Conservation (phyloP, 2,329 filamentous ascomycete genomes). For the Ceratocystis colombiana region DNA sequence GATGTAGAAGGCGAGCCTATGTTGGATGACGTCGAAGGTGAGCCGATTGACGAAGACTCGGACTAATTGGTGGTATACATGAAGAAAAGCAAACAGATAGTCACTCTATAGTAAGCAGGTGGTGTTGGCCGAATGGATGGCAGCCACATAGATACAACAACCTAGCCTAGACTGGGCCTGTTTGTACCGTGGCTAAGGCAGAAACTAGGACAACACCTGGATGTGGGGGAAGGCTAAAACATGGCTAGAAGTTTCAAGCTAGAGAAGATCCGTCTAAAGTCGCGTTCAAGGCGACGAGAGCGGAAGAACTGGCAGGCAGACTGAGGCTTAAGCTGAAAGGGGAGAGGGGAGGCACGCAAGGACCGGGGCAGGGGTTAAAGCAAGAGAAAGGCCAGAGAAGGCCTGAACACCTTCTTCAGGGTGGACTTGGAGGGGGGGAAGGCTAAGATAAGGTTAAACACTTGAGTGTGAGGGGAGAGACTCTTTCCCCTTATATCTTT, state of each 20-base stretch:
- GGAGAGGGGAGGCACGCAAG: neutral
- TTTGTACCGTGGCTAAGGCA: neutral
- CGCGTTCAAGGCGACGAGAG: neutral
- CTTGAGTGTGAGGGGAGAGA: no score
- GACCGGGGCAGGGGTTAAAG: neutral
- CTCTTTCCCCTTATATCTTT: no score
- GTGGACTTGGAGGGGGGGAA: neutral
- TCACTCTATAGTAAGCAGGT: neutral
- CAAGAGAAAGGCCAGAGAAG: neutral
- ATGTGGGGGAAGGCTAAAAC: neutral
- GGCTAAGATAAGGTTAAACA: neutral
- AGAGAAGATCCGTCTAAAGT: conserved; percentile 6
- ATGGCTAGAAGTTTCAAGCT: conserved; percentile 4
- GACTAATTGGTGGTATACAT: conserved; percentile 1
- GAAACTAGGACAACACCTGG: neutral
- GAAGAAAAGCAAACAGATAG: neutral
- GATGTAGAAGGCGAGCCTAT: conserved; percentile 40
- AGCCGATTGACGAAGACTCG: conserved; percentile 28
- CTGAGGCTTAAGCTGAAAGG: neutral
- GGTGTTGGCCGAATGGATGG: neutral
- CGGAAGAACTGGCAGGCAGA: conserved; percentile 5
- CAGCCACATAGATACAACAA: no score
- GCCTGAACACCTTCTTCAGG: neutral
- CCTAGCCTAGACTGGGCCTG: no score
- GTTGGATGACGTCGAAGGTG: conserved; percentile 39